phyloP scores from a whole-genome alignment of 208 protist species.

The Acanthamoeba pearcei region DNA sequence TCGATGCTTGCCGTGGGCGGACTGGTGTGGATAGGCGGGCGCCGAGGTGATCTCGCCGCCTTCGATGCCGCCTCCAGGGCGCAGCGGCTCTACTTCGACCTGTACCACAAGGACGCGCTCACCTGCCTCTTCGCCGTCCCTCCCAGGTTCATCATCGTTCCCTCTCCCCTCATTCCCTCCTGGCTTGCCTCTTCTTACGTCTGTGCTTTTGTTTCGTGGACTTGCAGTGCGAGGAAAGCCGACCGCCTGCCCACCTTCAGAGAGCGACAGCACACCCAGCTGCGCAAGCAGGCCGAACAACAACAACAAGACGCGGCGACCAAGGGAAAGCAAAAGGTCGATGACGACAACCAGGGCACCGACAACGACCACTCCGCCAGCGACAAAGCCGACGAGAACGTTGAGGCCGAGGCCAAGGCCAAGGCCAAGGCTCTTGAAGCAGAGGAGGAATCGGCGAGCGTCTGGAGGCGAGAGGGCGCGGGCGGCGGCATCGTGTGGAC shows the following conservation, averaged over 20 bases:
- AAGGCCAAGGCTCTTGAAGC: background rate
- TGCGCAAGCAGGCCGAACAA: background rate
- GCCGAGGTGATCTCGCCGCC: background rate
- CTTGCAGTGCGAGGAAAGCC: background rate
- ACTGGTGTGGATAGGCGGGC: conserved; percentile 1
- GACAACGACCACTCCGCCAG: background rate
- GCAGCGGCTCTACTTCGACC: background rate
- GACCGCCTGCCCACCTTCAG: background rate
- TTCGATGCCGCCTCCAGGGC: background rate
- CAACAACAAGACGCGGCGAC: background rate
- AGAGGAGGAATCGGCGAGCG: background rate
- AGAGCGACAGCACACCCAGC: background rate
- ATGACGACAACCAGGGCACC: too few relatives aligned
- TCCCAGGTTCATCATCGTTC: background rate
- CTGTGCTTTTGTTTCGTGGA: background rate
- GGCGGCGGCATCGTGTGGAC: conserved; percentile 15
- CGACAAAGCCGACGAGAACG: background rate
- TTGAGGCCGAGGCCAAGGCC: background rate
- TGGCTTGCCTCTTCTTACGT: background rate
- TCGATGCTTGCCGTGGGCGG: background rate
- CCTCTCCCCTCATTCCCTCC: background rate
- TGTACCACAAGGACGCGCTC: conserved; percentile 22
- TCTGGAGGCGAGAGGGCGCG: background rate
- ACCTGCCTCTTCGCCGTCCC: background rate
- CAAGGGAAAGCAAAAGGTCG: too few relatives aligned